Base-by-base conservation (phyloP, 2,329 filamentous ascomycete species). In the Penicillium glabrum region DNA sequence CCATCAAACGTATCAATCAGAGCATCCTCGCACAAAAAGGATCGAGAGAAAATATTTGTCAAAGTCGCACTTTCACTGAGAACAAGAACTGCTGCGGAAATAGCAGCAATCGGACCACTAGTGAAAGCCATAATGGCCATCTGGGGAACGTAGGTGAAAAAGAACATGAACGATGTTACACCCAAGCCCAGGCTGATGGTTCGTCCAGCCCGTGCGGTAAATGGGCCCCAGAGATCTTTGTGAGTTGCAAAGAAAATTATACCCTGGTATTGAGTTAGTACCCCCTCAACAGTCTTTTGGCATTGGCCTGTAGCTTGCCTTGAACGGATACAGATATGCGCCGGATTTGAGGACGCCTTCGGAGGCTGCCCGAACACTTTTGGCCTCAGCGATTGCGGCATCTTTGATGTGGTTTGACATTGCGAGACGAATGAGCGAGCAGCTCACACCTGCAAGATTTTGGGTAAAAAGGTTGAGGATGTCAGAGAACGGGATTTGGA, bases 1-100 rank as follows among this genome's bases (percentile, higher is more conserved):
- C 89, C 91, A 69, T 97, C 93, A 71, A 97, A 97, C 0, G 90
- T 93, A 72, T 97, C 92, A 26, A 95, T 80, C 33, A 97, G 80
- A 0, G 91, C 89, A 60, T 96, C 91, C 62, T 90, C 86, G 45
- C 96, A 84, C 37, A 96, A 76, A 70, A 91, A 93, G 43, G 84
- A 88, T 66, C 87, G 86, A 45, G 82, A 80, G n/a, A 88, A 70
- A 31, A 85, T 70, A 46, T 75, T 78, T 37, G 77, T 78, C 44
- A 82, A 73, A 1, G 78, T 75, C 1, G 79, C 77, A 58, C 80
- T 83, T 78, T 88, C 87, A 71, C 80, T 78, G 54, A 82, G 79
- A 10, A 86, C 74, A 21, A 89, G 84, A 26, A 89, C 74, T 5
- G 78, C 78, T 24, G 82, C 85, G 35, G 86, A 84, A 47, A 86